These are phyloP conservation scores for Turnera subulata DNA, from an alignment of 345 rosid species.

Conservation along the genomic window DNA sequence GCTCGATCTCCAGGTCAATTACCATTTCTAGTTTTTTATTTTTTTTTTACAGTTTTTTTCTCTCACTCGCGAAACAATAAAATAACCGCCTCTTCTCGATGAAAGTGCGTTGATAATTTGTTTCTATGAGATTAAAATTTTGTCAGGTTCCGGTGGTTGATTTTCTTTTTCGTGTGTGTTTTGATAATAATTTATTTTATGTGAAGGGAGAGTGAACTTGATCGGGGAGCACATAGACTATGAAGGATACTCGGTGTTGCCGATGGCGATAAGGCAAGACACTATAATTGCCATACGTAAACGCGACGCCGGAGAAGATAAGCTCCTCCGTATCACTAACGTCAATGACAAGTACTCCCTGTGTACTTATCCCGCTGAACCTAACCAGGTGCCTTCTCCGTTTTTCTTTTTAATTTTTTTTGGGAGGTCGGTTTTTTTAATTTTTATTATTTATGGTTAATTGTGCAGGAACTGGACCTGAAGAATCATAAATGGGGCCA, in stretches of 20 bases:
- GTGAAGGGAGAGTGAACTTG: slow-evolving; percentile 90
- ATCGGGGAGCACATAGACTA: slow-evolving; percentile 98
- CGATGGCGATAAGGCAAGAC: slow-evolving; percentile 98
- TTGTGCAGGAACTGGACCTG: slow-evolving; percentile 77
- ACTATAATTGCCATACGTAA: slow-evolving; percentile 80
- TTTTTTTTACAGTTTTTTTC: too few relatives aligned
- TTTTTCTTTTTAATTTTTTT: background rate
- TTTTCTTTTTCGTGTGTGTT: background rate
- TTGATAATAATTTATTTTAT: too few relatives aligned
- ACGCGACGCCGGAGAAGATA: slow-evolving; percentile 38
- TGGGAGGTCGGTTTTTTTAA: background rate
- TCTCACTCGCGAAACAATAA: too few relatives aligned
- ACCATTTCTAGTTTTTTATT: background rate
- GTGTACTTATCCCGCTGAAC: slow-evolving; percentile 83
- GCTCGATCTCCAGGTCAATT: slow-evolving; percentile 84
- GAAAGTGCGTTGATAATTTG: too few relatives aligned
- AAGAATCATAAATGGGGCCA: slow-evolving; percentile 93
- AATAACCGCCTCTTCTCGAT: too few relatives aligned
- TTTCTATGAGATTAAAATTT: background rate
- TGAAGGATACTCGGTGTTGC: slow-evolving; percentile 95
- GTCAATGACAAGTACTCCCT: slow-evolving; percentile 61
- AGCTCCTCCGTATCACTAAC: slow-evolving; percentile 64
- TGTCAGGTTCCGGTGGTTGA: background rate
- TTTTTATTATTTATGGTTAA: background rate
- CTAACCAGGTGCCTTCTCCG: slow-evolving; percentile 46